Conservation (phyloP, 169 alveolate species). For the Cryptosporidium sp. region DNA sequence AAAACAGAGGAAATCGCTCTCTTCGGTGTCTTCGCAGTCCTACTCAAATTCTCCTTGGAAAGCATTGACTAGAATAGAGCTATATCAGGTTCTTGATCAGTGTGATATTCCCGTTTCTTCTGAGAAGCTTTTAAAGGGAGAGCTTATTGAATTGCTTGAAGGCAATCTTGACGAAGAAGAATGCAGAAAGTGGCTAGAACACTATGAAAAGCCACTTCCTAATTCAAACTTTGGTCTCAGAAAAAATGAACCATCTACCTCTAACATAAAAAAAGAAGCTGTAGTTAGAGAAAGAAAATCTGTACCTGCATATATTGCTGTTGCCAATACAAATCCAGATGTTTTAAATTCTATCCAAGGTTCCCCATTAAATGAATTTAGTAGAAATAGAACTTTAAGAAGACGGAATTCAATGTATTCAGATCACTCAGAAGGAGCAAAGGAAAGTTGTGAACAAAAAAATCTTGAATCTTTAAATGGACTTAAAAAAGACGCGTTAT, state of each 20-base stretch:
- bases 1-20: constrained; percentile 46
- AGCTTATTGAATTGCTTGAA: constrained; percentile 40
- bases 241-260: neutral
- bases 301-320: constrained; percentile 55
- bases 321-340: constrained; percentile 41
- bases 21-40: constrained; percentile 21
- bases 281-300: constrained; percentile 31
- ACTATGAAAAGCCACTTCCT: constrained; percentile 53
- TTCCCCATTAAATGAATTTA: neutral
- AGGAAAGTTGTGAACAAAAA: neutral
- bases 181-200: constrained; percentile 57
- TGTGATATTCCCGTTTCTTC: constrained; percentile 44
- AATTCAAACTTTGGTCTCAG: constrained; percentile 13
- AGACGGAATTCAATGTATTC: constrained; percentile 30
- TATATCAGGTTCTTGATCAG: constrained; percentile 39
- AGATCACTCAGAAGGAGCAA: neutral
- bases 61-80: constrained; percentile 43
- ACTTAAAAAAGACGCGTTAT: neutral
- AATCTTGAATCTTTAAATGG: neutral
- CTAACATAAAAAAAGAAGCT: neutral
- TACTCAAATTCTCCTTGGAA: constrained; percentile 60
- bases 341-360: neutral
- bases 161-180: constrained; percentile 16
- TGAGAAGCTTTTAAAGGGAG: constrained; percentile 39
- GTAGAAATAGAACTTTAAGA: constrained; percentile 3